Evolutionary conservation across 495 filamentous ascomycete genomes (phyloP).

Genomic region (Penicillium paxilli): DNA sequence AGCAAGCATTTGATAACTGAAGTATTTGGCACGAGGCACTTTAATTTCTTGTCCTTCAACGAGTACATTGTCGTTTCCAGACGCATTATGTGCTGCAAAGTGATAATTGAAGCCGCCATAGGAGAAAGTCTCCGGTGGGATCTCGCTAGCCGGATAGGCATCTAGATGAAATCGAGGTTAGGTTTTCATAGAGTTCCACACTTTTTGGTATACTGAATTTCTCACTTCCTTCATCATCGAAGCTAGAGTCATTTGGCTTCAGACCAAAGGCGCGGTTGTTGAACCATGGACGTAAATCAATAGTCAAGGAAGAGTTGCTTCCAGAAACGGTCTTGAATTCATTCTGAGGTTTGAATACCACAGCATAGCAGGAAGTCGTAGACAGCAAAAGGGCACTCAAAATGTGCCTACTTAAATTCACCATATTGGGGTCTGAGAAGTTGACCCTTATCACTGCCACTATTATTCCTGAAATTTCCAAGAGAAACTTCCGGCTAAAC

Average conservation of each 20-base stretch:
- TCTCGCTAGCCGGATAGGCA: constrained; percentile 43
- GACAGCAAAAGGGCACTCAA: constrained; percentile 1
- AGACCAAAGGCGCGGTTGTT: constrained; percentile 49
- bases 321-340: constrained; percentile 10
- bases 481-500: too few relatives aligned
- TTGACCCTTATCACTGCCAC: too few relatives aligned
- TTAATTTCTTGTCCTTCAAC: constrained; percentile 40
- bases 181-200: background rate
- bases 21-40: constrained; percentile 34
- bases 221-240: constrained; percentile 36
- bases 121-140: constrained; percentile 38
- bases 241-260: constrained; percentile 40
- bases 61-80: constrained; percentile 45
- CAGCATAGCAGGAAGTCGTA: background rate
- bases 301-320: constrained; percentile 9
- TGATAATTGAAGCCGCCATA: constrained; percentile 45
- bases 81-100: constrained; percentile 47
- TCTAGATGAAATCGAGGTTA: constrained; percentile 15
- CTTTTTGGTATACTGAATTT: background rate
- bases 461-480: too few relatives aligned
- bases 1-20: constrained; percentile 50
- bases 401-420: background rate
- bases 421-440: background rate
- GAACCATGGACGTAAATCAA: constrained; percentile 35
- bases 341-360: constrained; percentile 29